Percentiles rank a stretch among this genome's conserved stretches.
Conservation (phyloP, 2,329 filamentous ascomycete genomes). For the Aspergillus proliferans region DNA sequence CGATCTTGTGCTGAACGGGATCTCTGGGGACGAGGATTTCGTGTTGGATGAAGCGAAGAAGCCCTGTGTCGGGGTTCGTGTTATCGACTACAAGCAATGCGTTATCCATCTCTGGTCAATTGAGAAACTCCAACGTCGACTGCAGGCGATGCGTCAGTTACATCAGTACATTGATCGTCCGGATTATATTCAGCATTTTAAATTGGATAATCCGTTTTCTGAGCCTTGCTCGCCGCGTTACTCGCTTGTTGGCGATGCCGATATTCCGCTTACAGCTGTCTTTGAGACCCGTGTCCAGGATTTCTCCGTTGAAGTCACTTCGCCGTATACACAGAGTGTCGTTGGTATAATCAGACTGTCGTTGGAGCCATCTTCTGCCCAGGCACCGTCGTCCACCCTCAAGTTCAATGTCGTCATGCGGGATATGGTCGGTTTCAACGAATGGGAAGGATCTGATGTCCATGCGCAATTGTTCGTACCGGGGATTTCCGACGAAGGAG, state of each 20-base stretch:
- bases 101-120: slow-evolving; percentile 92
- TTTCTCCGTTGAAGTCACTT: slow-evolving; percentile 82
- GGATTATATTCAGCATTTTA: slow-evolving; percentile 89
- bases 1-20: slow-evolving; percentile 88
- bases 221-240: slow-evolving; percentile 89
- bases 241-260: slow-evolving; percentile 84
- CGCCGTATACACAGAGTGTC: slow-evolving; percentile 83
- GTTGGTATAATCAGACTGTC: slow-evolving; percentile 87
- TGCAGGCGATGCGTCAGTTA: slow-evolving; percentile 91
- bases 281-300: slow-evolving; percentile 94
- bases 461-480: slow-evolving; percentile 97
- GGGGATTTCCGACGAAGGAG: slow-evolving; percentile 79
- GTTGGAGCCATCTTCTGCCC: slow-evolving; percentile 85
- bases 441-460: slow-evolving; percentile 90
- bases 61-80: slow-evolving; percentile 82
- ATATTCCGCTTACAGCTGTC: slow-evolving; percentile 85
- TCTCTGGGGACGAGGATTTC: slow-evolving; percentile 77
- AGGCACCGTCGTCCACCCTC: slow-evolving; percentile 82
- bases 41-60: slow-evolving; percentile 75
- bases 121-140: slow-evolving; percentile 80
- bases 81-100: slow-evolving; percentile 81
- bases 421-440: slow-evolving; percentile 87
- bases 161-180: slow-evolving; percentile 94
- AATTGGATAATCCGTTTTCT: slow-evolving; percentile 85
- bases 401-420: slow-evolving; percentile 99